Evolutionary conservation across 2,329 filamentous ascomycete species (phyloP), one percentile per base, ranked within the genome.

Genomic region (Epichloe elymi): DNA sequence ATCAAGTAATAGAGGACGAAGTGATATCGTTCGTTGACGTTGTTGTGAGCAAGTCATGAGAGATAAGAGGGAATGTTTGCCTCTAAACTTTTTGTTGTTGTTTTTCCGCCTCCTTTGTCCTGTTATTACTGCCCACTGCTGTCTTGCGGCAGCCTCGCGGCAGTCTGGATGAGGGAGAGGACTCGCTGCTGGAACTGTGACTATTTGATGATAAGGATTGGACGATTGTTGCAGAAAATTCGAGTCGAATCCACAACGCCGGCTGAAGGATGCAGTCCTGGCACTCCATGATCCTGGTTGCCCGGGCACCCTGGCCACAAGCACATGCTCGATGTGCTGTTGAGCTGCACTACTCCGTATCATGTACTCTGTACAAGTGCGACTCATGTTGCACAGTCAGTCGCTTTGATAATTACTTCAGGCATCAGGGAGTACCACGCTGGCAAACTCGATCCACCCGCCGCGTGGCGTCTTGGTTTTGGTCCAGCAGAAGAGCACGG

Each of bases 381-480:
- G 36, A 14, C 12, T 38, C 12, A 38, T n/a, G 36, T 38, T 38
- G 36, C 12, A 11, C 15, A 17, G n/a, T 38, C 39, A 15, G 39
- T n/a, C 17, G 6, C 30, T 30, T 30, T 26, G 20, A 46, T 26
- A 4, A 4, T 19, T 11, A 8, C 45, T 48, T 38, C 39, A 36
- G 23, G 14, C 36, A 44, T n/a, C 41, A 30, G 14, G 36, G 36
- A 36, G 44, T 6, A 38, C 44, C 11, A 20, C 39, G 43, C 30
- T 23, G 46, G 46, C 46, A 49, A 46, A 23, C 12, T 33, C 26
- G 7, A 40, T 42, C 23, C 38, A 36, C 45, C 39, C 33, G 45
- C 48, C 35, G 48, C 45, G 48, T 53, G 51, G 51, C 51, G 51
- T 51, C 48, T 48, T 53, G 45, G 23, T 51, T 47, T 26, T 49